These are phyloP conservation scores for Dryas alaskensis DNA, from an alignment of 306 rosid genomes.

Conservation along the genomic window DNA sequence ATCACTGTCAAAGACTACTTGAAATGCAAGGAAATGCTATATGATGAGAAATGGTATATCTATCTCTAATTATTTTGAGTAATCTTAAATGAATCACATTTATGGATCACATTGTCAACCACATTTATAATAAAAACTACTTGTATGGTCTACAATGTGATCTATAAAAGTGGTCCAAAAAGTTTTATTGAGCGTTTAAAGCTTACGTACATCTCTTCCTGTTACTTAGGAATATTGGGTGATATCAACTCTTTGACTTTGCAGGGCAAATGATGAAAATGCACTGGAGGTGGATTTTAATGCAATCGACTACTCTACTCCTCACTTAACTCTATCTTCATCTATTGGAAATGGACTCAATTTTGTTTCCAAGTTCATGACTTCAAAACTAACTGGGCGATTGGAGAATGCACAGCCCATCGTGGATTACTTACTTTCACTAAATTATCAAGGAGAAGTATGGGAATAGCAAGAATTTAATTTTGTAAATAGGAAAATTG, in stretches of 20 bases:
- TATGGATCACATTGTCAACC: too few relatives aligned
- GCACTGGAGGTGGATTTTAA: slow-evolving; percentile 82
- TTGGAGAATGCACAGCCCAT: slow-evolving; percentile 61
- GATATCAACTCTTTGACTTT: slow-evolving; percentile 2
- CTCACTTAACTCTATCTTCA: slow-evolving; percentile 61
- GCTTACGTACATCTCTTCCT: too few relatives aligned
- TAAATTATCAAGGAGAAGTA: slow-evolving; percentile 70
- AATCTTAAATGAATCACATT: too few relatives aligned
- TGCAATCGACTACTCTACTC: slow-evolving; percentile 62
- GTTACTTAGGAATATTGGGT: neutral
- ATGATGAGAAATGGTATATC: slow-evolving; percentile 61
- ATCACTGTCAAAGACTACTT: slow-evolving; percentile 59
- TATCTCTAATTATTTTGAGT: neutral
- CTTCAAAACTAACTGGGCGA: slow-evolving; percentile 51
- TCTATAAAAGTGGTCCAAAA: too few relatives aligned
- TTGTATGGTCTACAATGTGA: too few relatives aligned
- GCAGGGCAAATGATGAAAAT: slow-evolving; percentile 81
- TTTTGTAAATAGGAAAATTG: neutral
- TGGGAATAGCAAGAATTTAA: slow-evolving; percentile 12
- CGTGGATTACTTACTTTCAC: slow-evolving; percentile 69
- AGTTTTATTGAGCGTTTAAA: too few relatives aligned
- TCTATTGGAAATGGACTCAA: slow-evolving; percentile 80
- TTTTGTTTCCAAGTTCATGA: slow-evolving; percentile 56
- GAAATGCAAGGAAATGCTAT: slow-evolving; percentile 59
- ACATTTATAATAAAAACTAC: too few relatives aligned